Evolutionary conservation across 805 yeast species (phyloP).

Genomic region (Ogataea degrootiae): DNA sequence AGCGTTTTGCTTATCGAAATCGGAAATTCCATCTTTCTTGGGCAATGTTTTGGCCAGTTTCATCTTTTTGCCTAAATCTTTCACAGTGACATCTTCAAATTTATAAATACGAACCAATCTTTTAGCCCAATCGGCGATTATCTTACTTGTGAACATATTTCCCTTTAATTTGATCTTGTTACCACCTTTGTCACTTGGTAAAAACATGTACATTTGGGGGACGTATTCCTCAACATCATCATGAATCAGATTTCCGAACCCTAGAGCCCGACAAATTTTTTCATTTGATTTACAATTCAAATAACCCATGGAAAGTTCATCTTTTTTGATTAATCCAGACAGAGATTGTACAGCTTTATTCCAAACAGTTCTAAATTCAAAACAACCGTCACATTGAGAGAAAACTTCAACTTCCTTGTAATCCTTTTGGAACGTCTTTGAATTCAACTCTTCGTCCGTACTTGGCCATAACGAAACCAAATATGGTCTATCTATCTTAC

Average conservation of each 20-base stretch:
- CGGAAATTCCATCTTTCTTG: constrained; percentile 16
- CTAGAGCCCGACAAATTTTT: constrained; percentile 49
- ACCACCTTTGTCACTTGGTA: constrained; percentile 49
- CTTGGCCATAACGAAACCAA: constrained; percentile 68
- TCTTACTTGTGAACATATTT: constrained; percentile 18
- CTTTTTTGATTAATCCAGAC: constrained; percentile 3
- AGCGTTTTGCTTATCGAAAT: constrained; percentile 33
- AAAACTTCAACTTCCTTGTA: constrained; percentile 33
- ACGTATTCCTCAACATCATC: constrained; percentile 4
- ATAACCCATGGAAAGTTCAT: constrained; percentile 38
- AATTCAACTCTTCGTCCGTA: constrained; percentile 35
- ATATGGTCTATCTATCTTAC: constrained; percentile 44
- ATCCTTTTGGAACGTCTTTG: constrained; percentile 30
- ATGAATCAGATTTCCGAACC: constrained; percentile 32
- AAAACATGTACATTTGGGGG: constrained; percentile 32
- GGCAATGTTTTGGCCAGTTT: constrained; percentile 8
- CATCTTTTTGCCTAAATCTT: constrained; percentile 21
- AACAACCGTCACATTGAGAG: constrained; percentile 43
- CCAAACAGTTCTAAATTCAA: constrained; percentile 54
- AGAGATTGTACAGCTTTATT: constrained; percentile 48
- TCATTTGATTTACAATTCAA: constrained; percentile 52
- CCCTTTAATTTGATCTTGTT: constrained; percentile 41
- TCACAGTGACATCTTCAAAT: constrained; percentile 29
- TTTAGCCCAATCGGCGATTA: constrained; percentile 39
- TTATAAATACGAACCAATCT: constrained; percentile 44